Base-by-base conservation (phyloP, 2,329 filamentous ascomycete species). In the Chaetomium olivaceum region DNA sequence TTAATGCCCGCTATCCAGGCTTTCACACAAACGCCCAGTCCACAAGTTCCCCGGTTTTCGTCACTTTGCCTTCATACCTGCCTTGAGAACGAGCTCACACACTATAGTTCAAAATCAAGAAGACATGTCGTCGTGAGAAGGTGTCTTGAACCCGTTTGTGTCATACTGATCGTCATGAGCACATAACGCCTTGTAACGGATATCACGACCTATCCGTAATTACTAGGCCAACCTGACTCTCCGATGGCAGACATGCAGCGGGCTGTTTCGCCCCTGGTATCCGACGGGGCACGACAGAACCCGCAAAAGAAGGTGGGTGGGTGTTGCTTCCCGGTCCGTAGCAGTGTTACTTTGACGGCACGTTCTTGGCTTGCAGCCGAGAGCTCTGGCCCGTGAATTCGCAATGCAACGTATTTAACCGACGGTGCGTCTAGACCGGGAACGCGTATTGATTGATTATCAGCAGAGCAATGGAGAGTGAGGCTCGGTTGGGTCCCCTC, bases 361-460 rank as follows among this genome's bases (percentile, higher is more conserved):
- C 21, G 16, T 19, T 25, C 23, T 54, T 60, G 58, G 58, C 43
- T 25, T 19, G 46, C 33, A 36, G 36, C 43, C 27, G 54, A 36
- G 12, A n/a, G 21, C 6, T 25, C 54, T 57, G 33, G 19, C 54
- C 27, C 27, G 27, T 29, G 6, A 29, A 29, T 29, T 29, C 33
- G 31, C 33, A 58, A 58, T 58, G 56, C 23, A 58, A 46, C 56
- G 51, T 39, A 55, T 62, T 56, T 56, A 55, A 54, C 59, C 59
- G 59, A 46, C 51, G 59, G 59, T 12, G 25, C 14, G n/a, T 27
- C 16, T 25, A 19, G 50, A 6, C 36, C 31, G 51, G 33, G 33
- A 16, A 23, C 31, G 33, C 31, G 46, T 23, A 61, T 54, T 39
- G 31, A 23, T 23, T 48, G n/a, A 19, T 36, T 39, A 23, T 19